Conservation (phyloP, 1,139 yeast genomes). For the Scheffersomyces illinoinensis region DNA sequence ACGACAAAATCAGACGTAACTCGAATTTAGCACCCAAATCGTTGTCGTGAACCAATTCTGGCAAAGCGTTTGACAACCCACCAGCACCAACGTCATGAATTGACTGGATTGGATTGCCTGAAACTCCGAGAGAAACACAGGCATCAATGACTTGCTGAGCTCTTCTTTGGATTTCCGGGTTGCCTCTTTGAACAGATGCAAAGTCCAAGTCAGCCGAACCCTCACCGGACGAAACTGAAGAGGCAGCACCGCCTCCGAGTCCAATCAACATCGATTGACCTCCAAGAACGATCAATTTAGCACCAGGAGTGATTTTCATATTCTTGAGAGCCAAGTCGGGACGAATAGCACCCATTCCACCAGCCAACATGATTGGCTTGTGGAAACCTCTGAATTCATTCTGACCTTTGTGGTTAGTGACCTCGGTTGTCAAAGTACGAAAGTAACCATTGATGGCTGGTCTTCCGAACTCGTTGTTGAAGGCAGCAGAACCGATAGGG, state of each 20-base stretch:
- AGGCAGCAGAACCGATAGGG: slow-evolving; percentile 97
- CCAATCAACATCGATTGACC: slow-evolving; percentile 99
- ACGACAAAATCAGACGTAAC: slow-evolving; percentile 82
- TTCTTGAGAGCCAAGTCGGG: slow-evolving; percentile 91
- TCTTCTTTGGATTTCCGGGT: slow-evolving; percentile 98
- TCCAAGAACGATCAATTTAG: slow-evolving; percentile 90
- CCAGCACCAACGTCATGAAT: slow-evolving; percentile 99
- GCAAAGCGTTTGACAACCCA: slow-evolving; percentile 94
- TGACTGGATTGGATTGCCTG: slow-evolving; percentile 82
- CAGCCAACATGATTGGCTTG: slow-evolving; percentile 99
- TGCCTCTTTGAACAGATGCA: slow-evolving; percentile 99
- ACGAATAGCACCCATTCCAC: slow-evolving; percentile 97
- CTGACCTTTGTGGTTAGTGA: slow-evolving; percentile 59
- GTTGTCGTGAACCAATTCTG: slow-evolving; percentile 96
- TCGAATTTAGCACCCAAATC: slow-evolving; percentile 93
- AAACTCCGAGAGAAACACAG: slow-evolving; percentile 79
- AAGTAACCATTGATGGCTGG: slow-evolving; percentile 97
- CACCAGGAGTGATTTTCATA: slow-evolving; percentile 86
- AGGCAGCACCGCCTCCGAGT: slow-evolving; percentile 99
- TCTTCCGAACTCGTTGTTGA: slow-evolving; percentile 98
- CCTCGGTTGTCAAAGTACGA: slow-evolving; percentile 87
- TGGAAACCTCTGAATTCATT: slow-evolving; percentile 92
- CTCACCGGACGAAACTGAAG: slow-evolving; percentile 92
- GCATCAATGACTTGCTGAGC: slow-evolving; percentile 98
- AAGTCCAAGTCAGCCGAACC: slow-evolving; percentile 95